Base-by-base conservation (phyloP, 164 flowering plant genomes). In the Houttuynia cordata region DNA sequence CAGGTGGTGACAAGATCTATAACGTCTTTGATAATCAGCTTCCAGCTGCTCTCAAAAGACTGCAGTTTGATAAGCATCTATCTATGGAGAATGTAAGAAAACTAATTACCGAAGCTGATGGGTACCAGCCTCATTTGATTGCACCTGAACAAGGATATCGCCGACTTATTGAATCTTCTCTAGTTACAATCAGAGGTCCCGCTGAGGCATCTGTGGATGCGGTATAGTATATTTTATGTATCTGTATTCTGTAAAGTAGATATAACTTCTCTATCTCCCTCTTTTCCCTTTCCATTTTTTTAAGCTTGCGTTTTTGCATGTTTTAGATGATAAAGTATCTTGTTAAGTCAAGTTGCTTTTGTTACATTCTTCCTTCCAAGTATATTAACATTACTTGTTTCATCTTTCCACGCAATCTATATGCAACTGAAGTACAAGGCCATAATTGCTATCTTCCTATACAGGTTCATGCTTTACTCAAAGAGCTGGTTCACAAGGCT, bases 111-210 rank as follows among this genome's bases (percentile, higher is more conserved):
- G 88, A 87, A 80, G 95, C 95, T 53, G 95, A 87, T 76, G 88
- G 95, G 47, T 87, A 85, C 74, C 91, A 85, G 64, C 95, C 95
- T 57, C 95, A 87, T 73, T 58, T 87, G 34, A 81, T 84, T 60
- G 94, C 94, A 66, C 94, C 94, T 60, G 94, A 87, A 66, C 94
- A 87, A 74, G 94, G 94, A 58, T 87, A 87, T 58, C 93, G 93
- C 15, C 93, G 96, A n/a, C 88, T 91, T 51, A 88, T 91, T 73
- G 97, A 88, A 72, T 84, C 91, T 54, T 71, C 93, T 55, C 21
- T 91, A 59, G 64, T 84, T 62, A 76, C 86, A 20, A 81, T 88
- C 45, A 81, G 87, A 78, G 97, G 96, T 67, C 97, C 97, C 62
- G 89, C 97, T 63, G 97, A 91, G 80, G 87, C 93, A 56, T 72